Evolutionary conservation across 2,329 filamentous ascomycete genomes (phyloP).

Genomic region (Paraphoma chrysanthemicola): DNA sequence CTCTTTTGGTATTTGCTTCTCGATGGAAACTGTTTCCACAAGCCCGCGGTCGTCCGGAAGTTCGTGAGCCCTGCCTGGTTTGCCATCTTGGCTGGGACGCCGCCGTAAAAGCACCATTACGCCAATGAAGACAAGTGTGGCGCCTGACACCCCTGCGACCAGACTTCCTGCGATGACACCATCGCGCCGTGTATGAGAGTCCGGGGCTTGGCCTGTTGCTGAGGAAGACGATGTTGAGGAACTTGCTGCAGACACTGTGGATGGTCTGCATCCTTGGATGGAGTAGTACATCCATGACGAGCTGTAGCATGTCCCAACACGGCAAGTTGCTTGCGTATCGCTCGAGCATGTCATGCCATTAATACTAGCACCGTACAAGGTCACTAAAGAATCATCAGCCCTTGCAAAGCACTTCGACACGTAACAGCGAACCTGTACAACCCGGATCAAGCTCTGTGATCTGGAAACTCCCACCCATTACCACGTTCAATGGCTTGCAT

Average conservation of each 20-base stretch:
- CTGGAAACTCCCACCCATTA: slow-evolving; percentile 25
- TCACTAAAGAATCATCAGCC: slow-evolving; percentile 21
- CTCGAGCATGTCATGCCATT: slow-evolving; percentile 21
- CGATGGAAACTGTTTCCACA: slow-evolving; percentile 15
- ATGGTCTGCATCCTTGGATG: slow-evolving; percentile 29
- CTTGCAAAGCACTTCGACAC: neutral
- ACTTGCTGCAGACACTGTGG: slow-evolving; percentile 7
- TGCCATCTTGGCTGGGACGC: too few species aligned
- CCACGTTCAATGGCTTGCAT: slow-evolving; percentile 21
- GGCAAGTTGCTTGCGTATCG: slow-evolving; percentile 21
- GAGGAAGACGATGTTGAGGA: slow-evolving; percentile 5
- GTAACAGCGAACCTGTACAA: slow-evolving; percentile 24
- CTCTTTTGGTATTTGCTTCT: slow-evolving; percentile 15
- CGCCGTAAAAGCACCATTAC: slow-evolving; percentile 15
- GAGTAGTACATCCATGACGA: slow-evolving; percentile 37
- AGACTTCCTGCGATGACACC: slow-evolving; percentile 25
- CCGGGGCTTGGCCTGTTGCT: neutral
- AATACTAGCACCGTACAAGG: slow-evolving; percentile 29
- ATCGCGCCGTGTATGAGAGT: slow-evolving; percentile 2
- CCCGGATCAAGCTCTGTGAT: slow-evolving; percentile 31
- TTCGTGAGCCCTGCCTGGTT: slow-evolving; percentile 16
- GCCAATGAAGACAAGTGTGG: slow-evolving; percentile 17
- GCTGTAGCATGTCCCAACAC: slow-evolving; percentile 34
- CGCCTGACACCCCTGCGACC: slow-evolving; percentile 17
- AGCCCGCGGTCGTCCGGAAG: slow-evolving; percentile 19